Base-by-base conservation (phyloP, 2,329 filamentous ascomycete species). In the Cladophialophora exuberans region DNA sequence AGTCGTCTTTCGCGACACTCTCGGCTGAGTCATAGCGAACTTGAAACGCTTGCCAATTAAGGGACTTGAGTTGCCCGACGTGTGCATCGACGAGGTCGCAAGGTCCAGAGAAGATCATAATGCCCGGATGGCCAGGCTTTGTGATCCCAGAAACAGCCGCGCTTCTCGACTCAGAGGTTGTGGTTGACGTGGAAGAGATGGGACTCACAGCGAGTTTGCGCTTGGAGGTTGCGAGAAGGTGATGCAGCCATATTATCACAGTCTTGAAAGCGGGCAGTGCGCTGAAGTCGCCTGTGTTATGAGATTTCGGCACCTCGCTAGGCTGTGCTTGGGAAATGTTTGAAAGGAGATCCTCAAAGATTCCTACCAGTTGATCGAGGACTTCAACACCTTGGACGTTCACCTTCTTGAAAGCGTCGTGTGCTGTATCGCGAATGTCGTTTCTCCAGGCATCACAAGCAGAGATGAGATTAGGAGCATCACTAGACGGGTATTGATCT, bases 221-320 rank as follows among this genome's bases (percentile, higher is more conserved):
- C 43, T 64, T 64, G 17, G 54, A 60, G 3, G 54, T 56, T 3
- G 59, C 58, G 11, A 64, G 56, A 22, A 64, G 56, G 28, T 64
- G 60, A 42, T 64, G 62, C 13, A 64, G 53, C 62, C 62, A 64
- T 20, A 64, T 58, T 17, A 64, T 55, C 3, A 62, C 56, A 1
- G 60, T 62, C 45, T 62, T 64, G 18, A 5, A 42, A 1, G 18
- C 20, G 20, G 9, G 10, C 13, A 6, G 9, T 18, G 4, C 18
- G 7, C 17, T 6, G 39, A 22, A 6, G 39, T 22, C 22, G 9
- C 13, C 22, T 3, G 15, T n/a, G 13, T 15, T 6, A 7, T 6
- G n/a, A 6, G 23, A n/a, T 11, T 42, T 11, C 11, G 23, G 10
- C 15, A 15, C 15, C 13, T 10, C 18, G 6, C 26, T 15, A n/a